Evolutionary conservation across 768 basidiomycete genomes (phyloP), one percentile per base, ranked within the genome.

Genomic region (Auricularia auricula-judae): DNA sequence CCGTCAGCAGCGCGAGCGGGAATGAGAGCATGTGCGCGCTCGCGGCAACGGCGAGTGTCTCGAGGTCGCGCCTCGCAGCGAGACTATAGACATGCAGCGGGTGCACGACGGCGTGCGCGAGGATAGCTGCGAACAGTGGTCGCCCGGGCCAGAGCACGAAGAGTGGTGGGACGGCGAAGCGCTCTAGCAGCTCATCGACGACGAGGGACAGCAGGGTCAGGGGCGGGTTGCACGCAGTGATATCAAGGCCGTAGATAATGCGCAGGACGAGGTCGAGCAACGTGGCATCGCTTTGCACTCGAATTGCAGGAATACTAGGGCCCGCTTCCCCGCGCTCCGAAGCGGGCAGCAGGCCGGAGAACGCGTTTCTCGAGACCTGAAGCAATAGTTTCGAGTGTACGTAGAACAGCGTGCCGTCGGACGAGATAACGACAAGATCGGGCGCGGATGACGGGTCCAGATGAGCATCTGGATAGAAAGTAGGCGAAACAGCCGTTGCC

Each of bases 201-300:
- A 61, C 47, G 3, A 8, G 43, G 3, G 63, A 43, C 3, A 66
- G 59, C n/a, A 35, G 42, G 7, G 56, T 2, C 16, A 66, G 59
- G 10, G 33, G 34, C 4, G 89, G 90, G 5, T 85, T 83, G 74
- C 89, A 92, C 68, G 89, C 88, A 29, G 84, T 79, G 71, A 86
- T 89, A 7, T 88, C 82, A 71, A 89, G 78, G 68, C 86, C 81
- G 73, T 93, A 92, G 59, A 88, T 74, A 4, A 81, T 74, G 69
- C 92, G 91, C 34, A 93, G 76, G 56, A 92, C 74, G 70, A 92
- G 77, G 69, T 92, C 92, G 68, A 92, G 75, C 8, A 86, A 77
- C 1, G 76, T 74, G 0, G 90, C 64, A 7, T 23, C 14, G 11
- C 18, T 5, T 18, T 10, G 47, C 47, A 18, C 47, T 18, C 47